Evolutionary conservation across 2,329 filamentous ascomycete genomes (phyloP), one percentile per base, ranked within the genome.

Genomic region (Monosporascus sp.): DNA sequence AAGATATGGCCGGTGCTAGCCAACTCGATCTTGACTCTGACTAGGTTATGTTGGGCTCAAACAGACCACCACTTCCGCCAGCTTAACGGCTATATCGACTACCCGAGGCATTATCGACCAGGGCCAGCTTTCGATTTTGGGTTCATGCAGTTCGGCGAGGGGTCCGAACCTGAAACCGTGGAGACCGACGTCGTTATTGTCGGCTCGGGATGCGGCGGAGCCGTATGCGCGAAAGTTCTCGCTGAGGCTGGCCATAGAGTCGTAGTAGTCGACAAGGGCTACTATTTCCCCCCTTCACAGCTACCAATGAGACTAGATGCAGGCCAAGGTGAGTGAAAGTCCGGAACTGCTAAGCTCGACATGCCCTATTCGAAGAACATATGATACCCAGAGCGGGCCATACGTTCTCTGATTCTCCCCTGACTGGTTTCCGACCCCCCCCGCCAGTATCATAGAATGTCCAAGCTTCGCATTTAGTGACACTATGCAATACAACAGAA

Each of bases 161-260:
- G 61, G n/a, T 59, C 64, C 5, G 57, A 75, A 5, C 74, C 82
- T 0, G 82, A 85, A 57, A 77, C 78, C 3, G 73, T 95, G 40
- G 83, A 91, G 51, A 87, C 88, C 0, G 93, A 97, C 68, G 84
- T 96, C 1, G 83, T 96, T 41, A 85, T 97, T 54, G 79, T 97
- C 20, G 92, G 92, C 2, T 94, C 89, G 38, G 92, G 92, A 28
- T 95, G 89, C 62, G 92, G 92, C 57, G 91, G 89, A 41, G 89
- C 80, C 9, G 91, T 96, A 0, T 82, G 80, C 37, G 91, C 92
- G 24, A 92, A 92, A 69, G 87, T 89, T 49, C 74, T 96, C 1
- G 83, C 91, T 9, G 86, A 91, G 69, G 88, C 86, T 2, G 65
- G 65, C 28, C 58, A 65, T 37, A 55, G 77, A 20, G 90, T 96